phyloP scores from a whole-genome alignment of 768 basidiomycete genomes.

The Macrolepiota fuliginosa region DNA sequence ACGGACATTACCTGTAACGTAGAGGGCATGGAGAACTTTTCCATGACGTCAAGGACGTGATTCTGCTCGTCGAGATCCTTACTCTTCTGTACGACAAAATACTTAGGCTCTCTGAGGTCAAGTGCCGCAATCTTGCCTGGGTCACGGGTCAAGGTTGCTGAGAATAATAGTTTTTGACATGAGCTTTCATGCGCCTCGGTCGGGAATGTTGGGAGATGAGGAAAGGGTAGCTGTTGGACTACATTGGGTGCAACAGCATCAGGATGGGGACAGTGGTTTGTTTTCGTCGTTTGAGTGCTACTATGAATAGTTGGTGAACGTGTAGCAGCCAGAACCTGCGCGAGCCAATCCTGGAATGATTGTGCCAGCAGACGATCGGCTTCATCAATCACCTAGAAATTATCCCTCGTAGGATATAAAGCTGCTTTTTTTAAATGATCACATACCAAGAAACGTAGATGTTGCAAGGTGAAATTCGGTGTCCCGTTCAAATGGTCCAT shows the following conservation, averaged over 20 bases:
- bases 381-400: conserved; percentile 86
- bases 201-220: conserved; percentile 44
- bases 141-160: conserved; percentile 92
- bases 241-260: conserved; percentile 68
- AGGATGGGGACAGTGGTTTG: conserved; percentile 23
- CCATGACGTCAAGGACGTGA: conserved; percentile 55
- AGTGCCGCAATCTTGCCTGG: conserved; percentile 90
- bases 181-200: conserved; percentile 59
- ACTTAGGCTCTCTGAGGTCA: conserved; percentile 75
- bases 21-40: conserved; percentile 79
- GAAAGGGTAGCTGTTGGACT: conserved; percentile 38
- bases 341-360: conserved; percentile 95
- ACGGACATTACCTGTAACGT: conserved; percentile 55
- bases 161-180: conserved; percentile 95
- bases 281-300: too few species aligned
- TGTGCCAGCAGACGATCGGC: conserved; percentile 95
- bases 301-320: conserved; percentile 25
- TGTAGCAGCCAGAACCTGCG: conserved; percentile 77
- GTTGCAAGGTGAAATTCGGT: conserved; percentile 87
- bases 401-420: background rate
- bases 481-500: conserved; percentile 93
- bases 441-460: conserved; percentile 89
- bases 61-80: conserved; percentile 30
- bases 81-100: conserved; percentile 76
- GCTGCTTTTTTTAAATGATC: background rate